Evolutionary conservation across 495 filamentous ascomycete genomes (phyloP), one percentile per base, ranked within the genome.

Genomic region (Evansstolkia leycettana): DNA sequence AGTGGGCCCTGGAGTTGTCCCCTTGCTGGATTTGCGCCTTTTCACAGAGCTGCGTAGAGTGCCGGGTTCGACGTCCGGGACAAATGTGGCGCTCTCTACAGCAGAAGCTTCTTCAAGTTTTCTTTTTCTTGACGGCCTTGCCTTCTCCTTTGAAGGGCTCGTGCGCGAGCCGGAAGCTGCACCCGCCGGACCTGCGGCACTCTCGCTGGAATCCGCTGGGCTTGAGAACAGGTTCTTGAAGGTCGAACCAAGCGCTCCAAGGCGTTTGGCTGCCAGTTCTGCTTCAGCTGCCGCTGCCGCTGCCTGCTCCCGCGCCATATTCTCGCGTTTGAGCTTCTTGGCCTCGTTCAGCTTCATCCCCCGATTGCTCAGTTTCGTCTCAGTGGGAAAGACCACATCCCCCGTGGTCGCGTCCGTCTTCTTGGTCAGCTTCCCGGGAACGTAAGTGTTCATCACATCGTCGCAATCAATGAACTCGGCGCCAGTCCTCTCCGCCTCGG

Each of bases 291-390:
- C 66, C 31, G 67, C 57, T 18, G 60, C 60, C 14, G 68, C 65
- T 17, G 64, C 62, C 32, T 79, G 76, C 53, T 84, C 76, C 31
- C 81, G 73, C 26, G 62, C 62, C 57, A 82, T 48, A 37, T 69
- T 67, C 55, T 88, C 83, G 30, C 78, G 75, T 64, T 92, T 94
- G 34, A 85, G 62, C 49, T 90, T 93, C 65, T 94, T 94, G 5
- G 85, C 84, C 49, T 93, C 83, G 51, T 93, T 93, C 31, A 93
- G 54, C 46, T 85, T 84, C 84, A 93, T 93, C 6, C 85, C 86
- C 13, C 82, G 72, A 51, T 93, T 94, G 50, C 76, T 83, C 15
- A 85, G 41, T 36, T 67, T 63, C 5, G 60, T 58, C 42, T 68
- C 58, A 18, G 36, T 49, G 7, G 50, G 3, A n/a, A 18, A 41